Conservation (phyloP, 139 green algal species). For the Tetraselmis chui region DNA sequence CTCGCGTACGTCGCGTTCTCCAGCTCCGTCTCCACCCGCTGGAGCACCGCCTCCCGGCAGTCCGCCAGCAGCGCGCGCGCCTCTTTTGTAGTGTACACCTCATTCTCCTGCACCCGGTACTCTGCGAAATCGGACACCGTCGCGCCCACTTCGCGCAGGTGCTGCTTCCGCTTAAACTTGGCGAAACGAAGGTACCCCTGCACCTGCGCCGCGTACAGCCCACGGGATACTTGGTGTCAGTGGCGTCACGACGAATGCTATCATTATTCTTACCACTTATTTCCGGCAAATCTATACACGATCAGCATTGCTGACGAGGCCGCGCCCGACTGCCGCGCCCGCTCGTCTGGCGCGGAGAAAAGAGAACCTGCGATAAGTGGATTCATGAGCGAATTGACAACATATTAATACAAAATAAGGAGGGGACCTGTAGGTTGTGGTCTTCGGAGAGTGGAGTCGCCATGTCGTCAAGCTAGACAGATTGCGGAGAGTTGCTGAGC, state of each 20-base stretch:
- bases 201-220: conserved; percentile 18
- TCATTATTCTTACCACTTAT: background rate
- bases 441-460: background rate
- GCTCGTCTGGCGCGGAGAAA: background rate
- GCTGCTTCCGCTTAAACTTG: conserved; percentile 43
- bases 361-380: background rate
- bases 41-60: conserved; percentile 10
- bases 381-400: too few species aligned
- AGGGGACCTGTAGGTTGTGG: background rate
- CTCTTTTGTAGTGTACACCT: conserved; percentile 44
- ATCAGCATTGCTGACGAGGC: background rate
- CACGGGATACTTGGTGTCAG: too few species aligned
- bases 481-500: too few species aligned
- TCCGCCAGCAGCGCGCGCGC: conserved; percentile 17
- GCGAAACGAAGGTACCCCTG: conserved; percentile 43
- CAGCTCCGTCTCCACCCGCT: conserved; percentile 38
- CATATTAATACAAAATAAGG: background rate
- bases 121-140: conserved; percentile 32
- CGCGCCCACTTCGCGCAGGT: conserved; percentile 28
- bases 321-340: too few species aligned
- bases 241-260: too few species aligned
- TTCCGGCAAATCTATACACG: background rate
- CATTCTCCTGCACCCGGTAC: conserved; percentile 19
- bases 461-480: too few species aligned
- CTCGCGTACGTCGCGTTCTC: conserved; percentile 38